phyloP scores from a whole-genome alignment of 164 flowering plant species.

The Stephania cephalantha region DNA sequence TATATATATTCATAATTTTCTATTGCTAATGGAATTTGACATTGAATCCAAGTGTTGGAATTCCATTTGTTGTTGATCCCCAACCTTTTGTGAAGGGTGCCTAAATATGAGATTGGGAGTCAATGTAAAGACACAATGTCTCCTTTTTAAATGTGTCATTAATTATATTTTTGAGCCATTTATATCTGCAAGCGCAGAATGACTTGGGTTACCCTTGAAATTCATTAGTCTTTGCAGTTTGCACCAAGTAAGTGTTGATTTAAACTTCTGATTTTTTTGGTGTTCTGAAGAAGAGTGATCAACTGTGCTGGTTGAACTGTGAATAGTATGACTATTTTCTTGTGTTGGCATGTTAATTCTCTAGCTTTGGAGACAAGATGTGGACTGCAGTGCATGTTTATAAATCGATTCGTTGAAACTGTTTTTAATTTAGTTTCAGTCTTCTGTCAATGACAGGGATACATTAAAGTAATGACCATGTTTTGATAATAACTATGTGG shows the following conservation, averaged over 20 bases:
- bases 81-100: neutral
- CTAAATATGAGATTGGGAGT: neutral
- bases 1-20: neutral
- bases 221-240: neutral
- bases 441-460: too few species aligned
- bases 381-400: neutral
- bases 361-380: neutral
- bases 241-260: neutral
- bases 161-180: neutral
- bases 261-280: neutral
- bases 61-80: neutral
- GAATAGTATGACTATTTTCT: neutral
- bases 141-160: neutral
- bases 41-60: too few species aligned
- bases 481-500: too few species aligned
- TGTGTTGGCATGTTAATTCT: neutral
- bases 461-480: too few species aligned
- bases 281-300: neutral
- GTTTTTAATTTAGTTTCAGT: too few species aligned
- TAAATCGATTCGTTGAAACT: too few species aligned
- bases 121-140: neutral
- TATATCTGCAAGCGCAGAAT: slow-evolving; percentile 1
- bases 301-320: neutral
- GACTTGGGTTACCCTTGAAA: neutral
- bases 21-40: too few species aligned